Evolutionary conservation across 1,284 basidiomycete genomes (phyloP).

Genomic region (Trichosporon sp.): DNA sequence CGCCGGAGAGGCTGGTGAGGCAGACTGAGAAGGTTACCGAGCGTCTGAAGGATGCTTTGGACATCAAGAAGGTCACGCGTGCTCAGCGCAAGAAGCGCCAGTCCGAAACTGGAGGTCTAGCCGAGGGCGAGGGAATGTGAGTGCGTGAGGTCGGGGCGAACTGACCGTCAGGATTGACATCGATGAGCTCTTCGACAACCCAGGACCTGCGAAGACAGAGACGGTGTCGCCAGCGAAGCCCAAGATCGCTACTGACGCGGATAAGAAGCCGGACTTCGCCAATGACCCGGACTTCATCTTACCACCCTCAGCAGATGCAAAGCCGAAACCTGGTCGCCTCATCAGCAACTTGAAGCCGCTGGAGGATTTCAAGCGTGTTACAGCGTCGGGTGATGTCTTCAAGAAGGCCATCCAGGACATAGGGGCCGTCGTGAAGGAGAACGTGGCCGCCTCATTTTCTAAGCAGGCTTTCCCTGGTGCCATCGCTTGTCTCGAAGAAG

Average conservation of each 20-base stretch:
- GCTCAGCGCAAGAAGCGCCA: slow-evolving; percentile 54
- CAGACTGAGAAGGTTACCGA: slow-evolving; percentile 58
- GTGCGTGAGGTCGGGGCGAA: neutral
- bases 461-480: slow-evolving; percentile 62
- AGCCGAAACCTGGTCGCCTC: slow-evolving; percentile 38
- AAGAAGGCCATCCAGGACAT: slow-evolving; percentile 70
- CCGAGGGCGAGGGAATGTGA: slow-evolving; percentile 44
- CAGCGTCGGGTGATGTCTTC: slow-evolving; percentile 65
- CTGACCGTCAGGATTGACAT: slow-evolving; percentile 40
- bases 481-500: slow-evolving; percentile 63
- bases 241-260: slow-evolving; percentile 39
- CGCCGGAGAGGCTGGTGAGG: slow-evolving; percentile 65
- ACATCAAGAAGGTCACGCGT: slow-evolving; percentile 57
- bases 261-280: slow-evolving; percentile 57
- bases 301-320: slow-evolving; percentile 18
- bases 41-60: slow-evolving; percentile 62
- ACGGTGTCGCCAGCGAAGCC: slow-evolving; percentile 50
- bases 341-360: slow-evolving; percentile 70
- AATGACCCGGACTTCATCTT: slow-evolving; percentile 39
- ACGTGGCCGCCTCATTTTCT: slow-evolving; percentile 66
- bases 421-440: slow-evolving; percentile 63
- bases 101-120: slow-evolving; percentile 33
- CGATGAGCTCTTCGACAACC: slow-evolving; percentile 41
- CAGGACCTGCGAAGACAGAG: neutral
- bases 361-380: slow-evolving; percentile 65